phyloP scores from a whole-genome alignment of 306 rosid genomes.

The Gastrolobium bilobum region DNA sequence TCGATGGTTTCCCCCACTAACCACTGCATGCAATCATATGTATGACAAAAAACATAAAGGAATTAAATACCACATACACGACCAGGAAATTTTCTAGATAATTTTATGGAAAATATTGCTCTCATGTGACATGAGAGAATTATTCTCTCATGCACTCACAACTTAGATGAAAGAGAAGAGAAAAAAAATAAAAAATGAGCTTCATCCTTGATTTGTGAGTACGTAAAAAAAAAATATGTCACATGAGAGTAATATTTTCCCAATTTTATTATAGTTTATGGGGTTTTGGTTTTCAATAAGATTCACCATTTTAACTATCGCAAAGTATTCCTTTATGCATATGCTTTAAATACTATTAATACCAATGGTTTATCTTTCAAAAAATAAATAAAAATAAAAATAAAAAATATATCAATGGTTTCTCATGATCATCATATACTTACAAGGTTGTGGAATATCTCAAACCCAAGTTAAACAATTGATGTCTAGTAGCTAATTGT shows the following conservation, averaged over 20 bases:
- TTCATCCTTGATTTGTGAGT: no score
- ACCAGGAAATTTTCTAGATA: slow-evolving; percentile 14
- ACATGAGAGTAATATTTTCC: no score
- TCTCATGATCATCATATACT: background rate
- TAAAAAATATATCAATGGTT: background rate
- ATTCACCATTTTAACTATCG: background rate
- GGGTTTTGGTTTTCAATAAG: background rate
- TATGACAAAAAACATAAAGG: slow-evolving; percentile 41
- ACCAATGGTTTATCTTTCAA: background rate
- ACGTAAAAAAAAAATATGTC: no score
- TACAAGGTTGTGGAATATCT: background rate
- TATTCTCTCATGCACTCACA: no score
- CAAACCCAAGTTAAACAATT: background rate
- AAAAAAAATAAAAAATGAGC: no score
- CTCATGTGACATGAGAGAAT: no score
- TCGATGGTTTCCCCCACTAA: slow-evolving; percentile 34
- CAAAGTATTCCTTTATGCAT: background rate
- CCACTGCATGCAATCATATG: slow-evolving; percentile 49
- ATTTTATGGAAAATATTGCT: no score
- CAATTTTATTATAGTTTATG: background rate
- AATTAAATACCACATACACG: slow-evolving; percentile 21
- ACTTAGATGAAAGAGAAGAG: no score
- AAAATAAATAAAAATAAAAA: no score
- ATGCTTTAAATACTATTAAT: background rate
- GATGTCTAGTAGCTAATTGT: background rate